These are phyloP conservation scores for Penicillium soppii DNA, from an alignment of 495 filamentous ascomycete genomes.

Conservation along the genomic window DNA sequence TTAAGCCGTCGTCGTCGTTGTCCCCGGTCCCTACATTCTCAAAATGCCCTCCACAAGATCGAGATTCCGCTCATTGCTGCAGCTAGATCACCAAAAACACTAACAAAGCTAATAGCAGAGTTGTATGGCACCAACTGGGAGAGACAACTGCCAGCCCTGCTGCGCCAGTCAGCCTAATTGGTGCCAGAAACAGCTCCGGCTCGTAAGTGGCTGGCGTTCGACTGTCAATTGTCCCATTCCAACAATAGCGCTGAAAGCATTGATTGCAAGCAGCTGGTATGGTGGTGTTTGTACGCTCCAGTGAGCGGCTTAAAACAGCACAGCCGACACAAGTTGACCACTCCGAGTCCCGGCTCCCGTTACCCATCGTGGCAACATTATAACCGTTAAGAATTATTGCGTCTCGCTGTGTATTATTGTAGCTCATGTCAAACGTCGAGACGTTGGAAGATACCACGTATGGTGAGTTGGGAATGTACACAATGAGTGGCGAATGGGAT, in stretches of 20 bases:
- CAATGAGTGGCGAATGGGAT: constrained; percentile 58
- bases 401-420: constrained; percentile 60
- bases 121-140: too few species aligned
- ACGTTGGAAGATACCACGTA: constrained; percentile 74
- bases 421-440: constrained; percentile 59
- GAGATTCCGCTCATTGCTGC: too few species aligned
- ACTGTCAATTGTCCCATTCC: constrained; percentile 67
- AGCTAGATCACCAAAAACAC: too few species aligned
- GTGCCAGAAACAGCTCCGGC: neutral
- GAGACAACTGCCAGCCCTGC: too few species aligned
- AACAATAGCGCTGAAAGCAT: constrained; percentile 78
- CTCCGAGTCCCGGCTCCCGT: constrained; percentile 61
- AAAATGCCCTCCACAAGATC: too few species aligned
- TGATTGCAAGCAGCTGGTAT: constrained; percentile 59
- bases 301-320: constrained; percentile 66
- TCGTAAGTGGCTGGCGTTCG: constrained; percentile 9
- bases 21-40: too few species aligned
- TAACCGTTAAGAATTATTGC: constrained; percentile 74
- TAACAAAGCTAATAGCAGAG: too few species aligned
- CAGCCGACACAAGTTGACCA: constrained; percentile 79
- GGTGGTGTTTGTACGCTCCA: constrained; percentile 55
- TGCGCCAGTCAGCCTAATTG: too few species aligned
- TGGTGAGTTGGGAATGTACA: constrained; percentile 78
- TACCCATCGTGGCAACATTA: constrained; percentile 70
- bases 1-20: too few species aligned